These are phyloP conservation scores for Beauveria sp. DNA, from an alignment of 2,329 filamentous ascomycete genomes.

Conservation along the genomic window DNA sequence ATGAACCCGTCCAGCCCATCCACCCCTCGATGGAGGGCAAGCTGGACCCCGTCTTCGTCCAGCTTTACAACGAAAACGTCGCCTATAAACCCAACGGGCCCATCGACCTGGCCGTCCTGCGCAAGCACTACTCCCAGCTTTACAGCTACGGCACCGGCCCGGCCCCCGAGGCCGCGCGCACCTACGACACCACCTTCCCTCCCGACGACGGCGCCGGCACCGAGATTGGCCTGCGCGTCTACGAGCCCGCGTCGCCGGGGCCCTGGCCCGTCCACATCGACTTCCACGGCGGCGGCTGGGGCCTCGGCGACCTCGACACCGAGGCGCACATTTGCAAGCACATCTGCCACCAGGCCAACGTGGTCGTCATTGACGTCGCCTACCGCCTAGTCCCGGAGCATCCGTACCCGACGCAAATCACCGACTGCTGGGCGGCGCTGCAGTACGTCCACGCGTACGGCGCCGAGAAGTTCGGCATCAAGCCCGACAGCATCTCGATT, in stretches of 20 bases:
- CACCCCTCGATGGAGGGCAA: slow-evolving; percentile 37
- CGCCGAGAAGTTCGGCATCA: slow-evolving; percentile 29
- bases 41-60: slow-evolving; percentile 38
- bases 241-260: slow-evolving; percentile 32
- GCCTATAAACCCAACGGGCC: slow-evolving; percentile 32
- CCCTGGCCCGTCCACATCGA: slow-evolving; percentile 41
- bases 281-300: slow-evolving; percentile 44
- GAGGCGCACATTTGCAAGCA: slow-evolving; percentile 42
- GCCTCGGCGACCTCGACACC: slow-evolving; percentile 40
- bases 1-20: slow-evolving; percentile 41
- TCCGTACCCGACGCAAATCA: slow-evolving; percentile 38
- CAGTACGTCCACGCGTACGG: slow-evolving; percentile 30
- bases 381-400: slow-evolving; percentile 45
- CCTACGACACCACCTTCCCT: slow-evolving; percentile 30
- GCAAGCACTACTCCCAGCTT: slow-evolving; percentile 34
- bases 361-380: slow-evolving; percentile 42
- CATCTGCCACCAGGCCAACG: slow-evolving; percentile 34
- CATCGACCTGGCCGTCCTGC: slow-evolving; percentile 31
- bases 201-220: slow-evolving; percentile 22
- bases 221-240: slow-evolving; percentile 32
- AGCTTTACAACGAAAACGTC: slow-evolving; percentile 39
- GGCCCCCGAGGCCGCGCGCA: slow-evolving; percentile 30
- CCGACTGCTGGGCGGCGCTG: slow-evolving; percentile 41
- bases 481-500: slow-evolving; percentile 30
- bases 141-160: slow-evolving; percentile 38